phyloP scores from a whole-genome alignment of 2,329 filamentous ascomycete genomes.

The Thielaviopsis populi region DNA sequence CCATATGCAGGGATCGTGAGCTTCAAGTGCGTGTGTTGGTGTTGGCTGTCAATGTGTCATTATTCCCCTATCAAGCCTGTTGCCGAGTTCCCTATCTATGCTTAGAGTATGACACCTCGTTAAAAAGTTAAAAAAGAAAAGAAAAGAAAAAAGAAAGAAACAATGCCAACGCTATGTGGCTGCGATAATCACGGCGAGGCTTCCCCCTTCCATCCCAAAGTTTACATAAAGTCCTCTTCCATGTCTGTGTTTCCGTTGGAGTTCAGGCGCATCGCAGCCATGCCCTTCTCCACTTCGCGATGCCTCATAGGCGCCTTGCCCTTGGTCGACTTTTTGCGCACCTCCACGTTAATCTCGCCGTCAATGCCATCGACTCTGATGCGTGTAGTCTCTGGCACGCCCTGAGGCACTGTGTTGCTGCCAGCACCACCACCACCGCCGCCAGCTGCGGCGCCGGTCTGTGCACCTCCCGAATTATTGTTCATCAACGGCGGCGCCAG shows the following conservation, averaged over 20 bases:
- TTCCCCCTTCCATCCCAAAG: not conserved
- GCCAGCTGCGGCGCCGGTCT: not conserved
- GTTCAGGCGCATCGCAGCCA: slow-evolving; percentile 10
- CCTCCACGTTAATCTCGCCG: slow-evolving; percentile 41
- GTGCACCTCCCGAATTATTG: slow-evolving; percentile 1
- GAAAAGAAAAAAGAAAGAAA: not conserved
- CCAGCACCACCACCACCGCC: not conserved
- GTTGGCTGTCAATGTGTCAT: not conserved
- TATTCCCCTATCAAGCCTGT: not conserved
- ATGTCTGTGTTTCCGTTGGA: slow-evolving; percentile 16
- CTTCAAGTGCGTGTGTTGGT: not conserved
- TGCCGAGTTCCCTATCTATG: not conserved
- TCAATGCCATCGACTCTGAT: slow-evolving; percentile 41
- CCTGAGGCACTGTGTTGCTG: not conserved
- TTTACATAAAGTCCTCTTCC: slow-evolving; percentile 18
- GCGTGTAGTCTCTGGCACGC: slow-evolving; percentile 11
- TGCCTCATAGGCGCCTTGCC: slow-evolving; percentile 17
- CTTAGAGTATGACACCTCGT: not conserved
- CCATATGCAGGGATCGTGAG: not conserved
- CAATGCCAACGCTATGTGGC: not conserved
- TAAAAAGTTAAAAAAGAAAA: not conserved
- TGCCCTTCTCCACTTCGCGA: slow-evolving; percentile 14
- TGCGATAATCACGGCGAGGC: not conserved
- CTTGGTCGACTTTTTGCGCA: slow-evolving; percentile 23
- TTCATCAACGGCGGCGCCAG: slow-evolving; percentile 24